Conservation (phyloP, 495 filamentous ascomycete species). For the Paragyromitra xinjiangensis region DNA sequence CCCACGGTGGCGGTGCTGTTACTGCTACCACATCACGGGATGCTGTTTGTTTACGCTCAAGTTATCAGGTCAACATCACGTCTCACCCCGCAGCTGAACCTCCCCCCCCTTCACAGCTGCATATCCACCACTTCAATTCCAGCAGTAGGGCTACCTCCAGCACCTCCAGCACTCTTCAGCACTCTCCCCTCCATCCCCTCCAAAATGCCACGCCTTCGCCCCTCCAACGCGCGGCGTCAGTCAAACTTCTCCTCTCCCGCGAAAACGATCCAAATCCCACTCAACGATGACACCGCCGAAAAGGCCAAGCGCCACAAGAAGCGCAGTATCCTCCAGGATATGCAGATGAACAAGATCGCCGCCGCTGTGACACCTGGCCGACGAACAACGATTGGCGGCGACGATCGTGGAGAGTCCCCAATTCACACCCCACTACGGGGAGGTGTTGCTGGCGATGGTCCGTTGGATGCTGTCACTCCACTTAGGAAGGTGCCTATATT, state of each 20-base stretch:
- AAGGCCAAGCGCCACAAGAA: constrained; percentile 88
- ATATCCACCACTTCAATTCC: not conserved
- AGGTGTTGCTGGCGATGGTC: constrained; percentile 64
- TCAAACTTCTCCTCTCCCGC: constrained; percentile 38
- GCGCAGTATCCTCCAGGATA: constrained; percentile 85
- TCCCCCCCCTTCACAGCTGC: constrained; percentile 3
- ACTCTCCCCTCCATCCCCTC: constrained; percentile 1
- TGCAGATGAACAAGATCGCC: constrained; percentile 89
- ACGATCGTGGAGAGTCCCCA: constrained; percentile 62
- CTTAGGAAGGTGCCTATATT: constrained; percentile 96
- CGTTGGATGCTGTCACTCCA: constrained; percentile 79
- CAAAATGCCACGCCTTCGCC: constrained; percentile 39
- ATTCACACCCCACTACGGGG: constrained; percentile 69
- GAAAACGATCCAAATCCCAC: constrained; percentile 69
- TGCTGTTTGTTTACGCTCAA: constrained; percentile 16
- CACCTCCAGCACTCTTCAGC: not conserved
- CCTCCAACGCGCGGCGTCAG: constrained; percentile 28
- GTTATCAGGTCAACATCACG: constrained; percentile 15
- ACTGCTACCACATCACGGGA: not conserved
- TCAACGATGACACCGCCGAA: constrained; percentile 94
- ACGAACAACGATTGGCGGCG: constrained; percentile 70
- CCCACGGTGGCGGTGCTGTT: constrained; percentile 4
- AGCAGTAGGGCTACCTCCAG: not conserved
- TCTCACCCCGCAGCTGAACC: not conserved
- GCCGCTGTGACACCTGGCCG: constrained; percentile 89